These are phyloP conservation scores for Suillus subaureus DNA, from an alignment of 768 basidiomycete species.

Conservation along the genomic window DNA sequence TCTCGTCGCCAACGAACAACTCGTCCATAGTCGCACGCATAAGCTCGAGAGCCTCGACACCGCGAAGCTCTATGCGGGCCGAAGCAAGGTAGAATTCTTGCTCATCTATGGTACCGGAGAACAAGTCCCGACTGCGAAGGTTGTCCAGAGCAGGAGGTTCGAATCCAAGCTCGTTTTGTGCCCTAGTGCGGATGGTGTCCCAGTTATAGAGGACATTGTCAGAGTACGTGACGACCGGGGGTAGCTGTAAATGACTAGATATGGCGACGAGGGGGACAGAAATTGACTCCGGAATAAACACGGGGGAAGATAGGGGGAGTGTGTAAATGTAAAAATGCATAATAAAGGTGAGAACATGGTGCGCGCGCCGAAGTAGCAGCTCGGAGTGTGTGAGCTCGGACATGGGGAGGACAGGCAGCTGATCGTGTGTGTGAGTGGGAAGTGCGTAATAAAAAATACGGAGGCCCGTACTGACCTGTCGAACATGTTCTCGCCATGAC, in stretches of 20 bases:
- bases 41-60: conserved; percentile 80
- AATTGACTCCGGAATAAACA: conserved; percentile 69
- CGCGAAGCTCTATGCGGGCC: conserved; percentile 82
- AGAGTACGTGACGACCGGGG: conserved; percentile 88
- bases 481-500: conserved; percentile 55
- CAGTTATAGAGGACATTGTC: conserved; percentile 93
- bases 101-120: conserved; percentile 82
- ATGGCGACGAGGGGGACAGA: conserved; percentile 77
- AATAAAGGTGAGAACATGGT: conserved; percentile 72
- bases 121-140: conserved; percentile 64
- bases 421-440: conserved; percentile 10
- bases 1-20: conserved; percentile 73
- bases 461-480: conserved; percentile 40
- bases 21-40: conserved; percentile 90
- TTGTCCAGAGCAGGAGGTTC: conserved; percentile 49
- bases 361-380: conserved; percentile 65
- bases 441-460: not conserved
- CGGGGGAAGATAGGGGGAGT: conserved; percentile 47
- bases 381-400: conserved; percentile 51
- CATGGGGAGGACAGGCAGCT: conserved; percentile 60
- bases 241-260: conserved; percentile 70
- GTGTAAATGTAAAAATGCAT: conserved; percentile 81
- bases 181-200: conserved; percentile 39
- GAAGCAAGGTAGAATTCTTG: conserved; percentile 87
- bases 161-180: conserved; percentile 24